Base-by-base conservation (phyloP, 2,329 filamentous ascomycete species). In the Bipolaris victoriae region DNA sequence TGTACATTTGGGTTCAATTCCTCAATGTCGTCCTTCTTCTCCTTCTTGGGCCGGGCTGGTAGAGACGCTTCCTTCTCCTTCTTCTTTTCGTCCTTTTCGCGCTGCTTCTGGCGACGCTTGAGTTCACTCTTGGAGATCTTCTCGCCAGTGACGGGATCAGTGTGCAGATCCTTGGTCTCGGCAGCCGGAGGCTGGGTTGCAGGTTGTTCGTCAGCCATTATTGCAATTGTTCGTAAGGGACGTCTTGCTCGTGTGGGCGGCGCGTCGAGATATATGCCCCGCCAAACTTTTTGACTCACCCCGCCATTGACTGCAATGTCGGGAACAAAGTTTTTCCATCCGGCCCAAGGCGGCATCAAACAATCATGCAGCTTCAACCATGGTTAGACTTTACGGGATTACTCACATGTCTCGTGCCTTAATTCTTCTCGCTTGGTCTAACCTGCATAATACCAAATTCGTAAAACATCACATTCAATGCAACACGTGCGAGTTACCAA, bases 21-120 rank as follows among this genome's bases (percentile, higher is more conserved):
- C 20, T 81, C 81, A 72, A 92, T 90, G 60, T 90, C 86, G n/a
- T 69, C 65, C 35, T 88, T 82, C 67, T 86, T 84, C 70, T 82
- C 82, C 62, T 83, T 80, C 68, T 84, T 83, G 43, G 86, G 80
- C 64, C 83, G 82, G 39, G 85, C 83, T 35, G 86, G 82, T 58
- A 87, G 83, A 49, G 86, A 83, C 50, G 91, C 90, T 26, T 88
- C 90, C 84, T 92, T 94, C 81, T 92, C 88, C 68, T 88, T 90
- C 84, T 92, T 94, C 81, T 92, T 88, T 70, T 88, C 88, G 89
- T 96, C 97, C 81, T 92, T 91, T 67, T 90, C 90, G 66, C 94
- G 89, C 75, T 89, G 85, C 91, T 99, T 99, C 82, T 93, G 87
- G 72, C 94, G 88, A 83, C 91, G 94, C 91, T 99, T 99, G 77